Evolutionary conservation across 2,329 filamentous ascomycete genomes (phyloP), one percentile per base, ranked within the genome.

Genomic region (Chaetomiaceae sp.): DNA sequence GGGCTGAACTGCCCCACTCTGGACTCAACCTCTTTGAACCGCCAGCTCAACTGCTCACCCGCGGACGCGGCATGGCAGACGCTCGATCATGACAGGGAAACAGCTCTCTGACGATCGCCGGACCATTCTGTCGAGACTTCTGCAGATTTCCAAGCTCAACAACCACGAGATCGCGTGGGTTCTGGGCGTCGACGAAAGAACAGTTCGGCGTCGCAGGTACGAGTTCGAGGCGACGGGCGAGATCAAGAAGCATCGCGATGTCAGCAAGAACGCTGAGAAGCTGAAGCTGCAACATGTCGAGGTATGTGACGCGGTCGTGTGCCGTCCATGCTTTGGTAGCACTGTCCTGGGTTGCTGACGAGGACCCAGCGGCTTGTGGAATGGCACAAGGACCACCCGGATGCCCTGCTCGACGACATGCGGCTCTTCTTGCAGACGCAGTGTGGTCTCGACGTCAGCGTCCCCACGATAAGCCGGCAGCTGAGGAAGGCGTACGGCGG

Each of bases 181-280:
- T 4, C 45, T 58, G n/a, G 43, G 45, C 19, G 29, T 52, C 24
- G 49, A 53, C 34, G 51, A 55, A 41, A 30, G 52, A 6, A 57
- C 55, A 1, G 51, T 56, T 6, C 45, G 46, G 14, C 49, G 54
- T 6, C 48, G 56, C 19, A 47, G 52, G 26, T 38, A 45, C 12
- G 51, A 58, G 38, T 58, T 49, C 34, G 40, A 36, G 4, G 45
- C 37, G 10, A 57, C 50, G 11, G 55, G 56, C 20, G 44, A 48
- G 33, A 29, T 58, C 10, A 47, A 44, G 19, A 51, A 51, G 30
- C 50, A 51, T 19, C 47, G 46, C 12, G 54, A 55, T 35, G 54
- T 55, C 20, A 54, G 51, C 47, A 56, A 58, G 34, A 58, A 58
- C 39, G 55, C 55, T 9, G 55, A 55, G 20, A 58, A 58, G 46